phyloP scores from a whole-genome alignment of 2,329 filamentous ascomycete genomes.

The Karstenula rhodostoma region DNA sequence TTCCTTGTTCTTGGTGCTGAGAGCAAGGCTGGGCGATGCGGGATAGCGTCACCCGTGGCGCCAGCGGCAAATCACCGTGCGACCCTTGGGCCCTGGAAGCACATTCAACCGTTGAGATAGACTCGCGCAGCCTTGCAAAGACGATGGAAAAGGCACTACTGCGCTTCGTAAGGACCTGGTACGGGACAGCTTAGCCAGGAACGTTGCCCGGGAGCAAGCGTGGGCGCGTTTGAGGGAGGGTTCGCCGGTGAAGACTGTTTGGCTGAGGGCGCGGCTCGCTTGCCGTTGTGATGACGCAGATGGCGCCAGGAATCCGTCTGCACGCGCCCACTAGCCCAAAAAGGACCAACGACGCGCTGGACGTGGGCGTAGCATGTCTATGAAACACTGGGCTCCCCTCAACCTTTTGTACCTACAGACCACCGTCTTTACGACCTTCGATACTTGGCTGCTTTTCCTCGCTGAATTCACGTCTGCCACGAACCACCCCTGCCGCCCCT shows the following conservation, averaged over 20 bases:
- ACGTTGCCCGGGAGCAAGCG: background rate
- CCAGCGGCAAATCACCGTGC: slow-evolving; percentile 3
- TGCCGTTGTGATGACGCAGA: slow-evolving; percentile 6
- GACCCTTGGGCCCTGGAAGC: background rate
- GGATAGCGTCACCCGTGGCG: background rate
- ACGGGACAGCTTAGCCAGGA: background rate
- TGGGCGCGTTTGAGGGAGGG: slow-evolving; percentile 3
- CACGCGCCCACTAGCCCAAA: slow-evolving; percentile 3
- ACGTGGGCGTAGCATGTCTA: background rate
- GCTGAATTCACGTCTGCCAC: background rate
- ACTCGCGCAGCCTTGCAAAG: background rate
- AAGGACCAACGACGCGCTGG: slow-evolving; percentile 6
- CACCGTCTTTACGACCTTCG: background rate
- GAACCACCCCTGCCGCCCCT: background rate
- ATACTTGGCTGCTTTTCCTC: background rate
- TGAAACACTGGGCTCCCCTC: slow-evolving; percentile 8
- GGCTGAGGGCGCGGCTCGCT: slow-evolving; percentile 8
- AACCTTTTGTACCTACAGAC: slow-evolving; percentile 1
- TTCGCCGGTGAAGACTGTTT: slow-evolving; percentile 2
- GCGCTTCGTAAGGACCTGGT: background rate
- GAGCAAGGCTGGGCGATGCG: slow-evolving; percentile 6
- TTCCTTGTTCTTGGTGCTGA: slow-evolving; percentile 1
- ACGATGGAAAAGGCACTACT: background rate
- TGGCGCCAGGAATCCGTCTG: background rate
- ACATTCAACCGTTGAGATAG: background rate